Percentiles rank a stretch among this genome's conserved stretches.
Conservation (phyloP, 345 rosid species). For the Heritiera littoralis region DNA sequence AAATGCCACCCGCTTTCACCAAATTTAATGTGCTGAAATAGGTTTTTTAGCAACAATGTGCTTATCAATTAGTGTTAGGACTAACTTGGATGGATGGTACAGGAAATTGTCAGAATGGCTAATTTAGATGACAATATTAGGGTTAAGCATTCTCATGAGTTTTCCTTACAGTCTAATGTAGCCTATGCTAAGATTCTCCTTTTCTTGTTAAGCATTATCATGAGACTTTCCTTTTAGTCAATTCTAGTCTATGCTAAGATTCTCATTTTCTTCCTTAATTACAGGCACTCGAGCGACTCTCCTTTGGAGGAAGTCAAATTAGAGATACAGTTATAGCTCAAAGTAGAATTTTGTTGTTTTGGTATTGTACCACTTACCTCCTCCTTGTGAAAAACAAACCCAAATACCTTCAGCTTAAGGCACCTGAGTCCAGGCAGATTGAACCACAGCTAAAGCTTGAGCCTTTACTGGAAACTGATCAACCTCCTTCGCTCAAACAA, state of each 20-base stretch:
- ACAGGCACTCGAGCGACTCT: conserved; percentile 86
- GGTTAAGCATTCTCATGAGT: not conserved
- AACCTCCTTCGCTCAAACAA: conserved; percentile 31
- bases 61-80: not conserved
- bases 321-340: conserved; percentile 75
- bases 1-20: not conserved
- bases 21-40: not conserved
- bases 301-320: conserved; percentile 67
- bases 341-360: conserved; percentile 73
- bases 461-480: conserved; percentile 39
- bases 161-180: not conserved
- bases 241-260: not conserved
- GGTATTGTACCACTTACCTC: conserved; percentile 83
- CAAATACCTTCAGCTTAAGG: conserved; percentile 77
- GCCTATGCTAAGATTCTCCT: not conserved
- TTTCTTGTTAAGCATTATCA: not conserved
- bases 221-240: not conserved
- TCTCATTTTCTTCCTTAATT: not conserved
- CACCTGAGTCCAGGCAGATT: conserved; percentile 33
- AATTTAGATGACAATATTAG: not conserved
- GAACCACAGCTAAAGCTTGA: conserved; percentile 44
- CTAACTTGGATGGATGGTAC: not conserved
- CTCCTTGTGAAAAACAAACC: conserved; percentile 87
- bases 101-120: not conserved
- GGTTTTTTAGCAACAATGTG: not conserved